These are phyloP conservation scores for Neoboletus subvelutipes DNA, from an alignment of 768 basidiomycete species.

Conservation along the genomic window DNA sequence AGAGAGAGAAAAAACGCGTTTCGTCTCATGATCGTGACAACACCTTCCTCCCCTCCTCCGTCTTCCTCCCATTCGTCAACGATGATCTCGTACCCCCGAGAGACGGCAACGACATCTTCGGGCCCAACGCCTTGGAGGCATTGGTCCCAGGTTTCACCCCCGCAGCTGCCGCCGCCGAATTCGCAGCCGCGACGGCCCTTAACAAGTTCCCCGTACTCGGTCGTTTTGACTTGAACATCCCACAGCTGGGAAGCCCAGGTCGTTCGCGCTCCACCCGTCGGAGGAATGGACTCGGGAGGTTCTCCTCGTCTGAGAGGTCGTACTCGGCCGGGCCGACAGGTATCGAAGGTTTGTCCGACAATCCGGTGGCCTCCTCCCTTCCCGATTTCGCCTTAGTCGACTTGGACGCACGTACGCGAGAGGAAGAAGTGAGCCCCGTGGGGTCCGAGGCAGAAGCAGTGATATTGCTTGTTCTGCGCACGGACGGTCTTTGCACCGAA, in stretches of 20 bases:
- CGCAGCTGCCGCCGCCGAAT: constrained; percentile 35
- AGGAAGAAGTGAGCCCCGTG: constrained; percentile 29
- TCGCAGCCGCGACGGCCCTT: constrained; percentile 59
- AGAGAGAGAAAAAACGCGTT: neutral
- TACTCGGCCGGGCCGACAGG: constrained; percentile 46
- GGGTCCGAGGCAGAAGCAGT: constrained; percentile 44
- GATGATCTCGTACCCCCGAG: constrained; percentile 37
- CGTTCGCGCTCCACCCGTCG: constrained; percentile 51
- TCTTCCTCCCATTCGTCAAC: constrained; percentile 46
- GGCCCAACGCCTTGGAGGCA: constrained; percentile 7
- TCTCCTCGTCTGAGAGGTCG: constrained; percentile 76
- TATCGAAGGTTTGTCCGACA: constrained; percentile 18
- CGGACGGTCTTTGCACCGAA: constrained; percentile 34
- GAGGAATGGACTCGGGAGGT: constrained; percentile 81
- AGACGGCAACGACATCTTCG: constrained; percentile 14
- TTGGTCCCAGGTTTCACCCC: constrained; percentile 20
- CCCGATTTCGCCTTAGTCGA: constrained; percentile 12
- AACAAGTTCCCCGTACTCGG: constrained; percentile 54
- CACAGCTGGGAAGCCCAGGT: constrained; percentile 5
- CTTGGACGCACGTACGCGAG: constrained; percentile 18
- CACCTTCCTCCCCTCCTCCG: constrained; percentile 44
- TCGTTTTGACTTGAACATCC: constrained; percentile 35
- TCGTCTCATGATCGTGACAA: constrained; percentile 15
- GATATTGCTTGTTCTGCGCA: constrained; percentile 21
- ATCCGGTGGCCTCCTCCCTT: neutral